Percentiles rank a stretch among this genome's conserved stretches.
Conservation (phyloP, 169 alveolate species). For the Plasmodium yoelii region DNA sequence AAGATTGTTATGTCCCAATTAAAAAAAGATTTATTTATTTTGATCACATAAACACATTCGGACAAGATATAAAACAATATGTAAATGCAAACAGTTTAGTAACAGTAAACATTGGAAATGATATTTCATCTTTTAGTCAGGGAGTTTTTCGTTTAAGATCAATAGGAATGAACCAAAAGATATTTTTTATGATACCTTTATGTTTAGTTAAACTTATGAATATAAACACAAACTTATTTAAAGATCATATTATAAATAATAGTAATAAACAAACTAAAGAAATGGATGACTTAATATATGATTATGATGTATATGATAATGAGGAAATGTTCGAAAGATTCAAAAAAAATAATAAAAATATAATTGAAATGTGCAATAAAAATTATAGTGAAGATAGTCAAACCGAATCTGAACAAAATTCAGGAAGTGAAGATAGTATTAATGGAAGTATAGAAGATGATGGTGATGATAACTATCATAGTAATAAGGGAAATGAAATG, state of each 20-base stretch:
- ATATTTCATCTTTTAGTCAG: constrained; percentile 92
- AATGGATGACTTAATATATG: too few species aligned
- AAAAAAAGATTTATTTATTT: constrained; percentile 91
- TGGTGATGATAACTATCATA: not conserved
- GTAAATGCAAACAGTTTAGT: constrained; percentile 90
- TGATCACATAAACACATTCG: constrained; percentile 94
- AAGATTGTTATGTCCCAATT: constrained; percentile 90
- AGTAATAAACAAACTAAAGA: not conserved
- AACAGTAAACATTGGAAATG: constrained; percentile 89
- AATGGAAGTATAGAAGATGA: constrained; percentile 5
- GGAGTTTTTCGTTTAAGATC: constrained; percentile 94
- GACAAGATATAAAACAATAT: constrained; percentile 94
- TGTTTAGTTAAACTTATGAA: constrained; percentile 85
- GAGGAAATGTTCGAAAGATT: constrained; percentile 20
- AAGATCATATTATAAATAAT: constrained; percentile 3
- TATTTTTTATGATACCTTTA: constrained; percentile 85
- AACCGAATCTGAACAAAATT: constrained; percentile 28
- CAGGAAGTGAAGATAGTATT: not conserved
- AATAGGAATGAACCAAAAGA: constrained; percentile 88
- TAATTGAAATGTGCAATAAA: constrained; percentile 25
- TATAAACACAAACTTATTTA: constrained; percentile 65
- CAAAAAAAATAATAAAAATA: constrained; percentile 8
- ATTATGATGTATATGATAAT: not conserved
- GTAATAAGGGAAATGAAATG: constrained; percentile 6
- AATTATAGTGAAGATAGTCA: constrained; percentile 71